phyloP scores from a whole-genome alignment of 2,329 filamentous ascomycete species.

The Calonectria honghensis region DNA sequence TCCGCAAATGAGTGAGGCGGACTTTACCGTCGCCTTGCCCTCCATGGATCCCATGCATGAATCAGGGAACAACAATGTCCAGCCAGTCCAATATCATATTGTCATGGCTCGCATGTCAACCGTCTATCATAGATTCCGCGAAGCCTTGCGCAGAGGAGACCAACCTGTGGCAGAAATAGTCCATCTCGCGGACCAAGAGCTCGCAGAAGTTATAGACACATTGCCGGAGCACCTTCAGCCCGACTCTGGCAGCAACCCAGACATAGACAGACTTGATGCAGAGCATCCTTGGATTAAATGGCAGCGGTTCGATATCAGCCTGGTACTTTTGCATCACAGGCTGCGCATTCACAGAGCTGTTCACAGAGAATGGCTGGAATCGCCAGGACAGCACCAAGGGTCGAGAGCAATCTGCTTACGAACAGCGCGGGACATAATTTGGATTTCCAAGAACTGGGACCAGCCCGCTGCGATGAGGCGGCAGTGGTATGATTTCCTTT shows the following conservation, averaged over 20 bases:
- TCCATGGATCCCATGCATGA: background rate
- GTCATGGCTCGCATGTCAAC: slow-evolving; percentile 34
- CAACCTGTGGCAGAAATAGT: slow-evolving; percentile 21
- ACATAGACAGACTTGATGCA: slow-evolving; percentile 29
- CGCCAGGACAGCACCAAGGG: slow-evolving; percentile 30
- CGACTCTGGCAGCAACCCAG: slow-evolving; percentile 26
- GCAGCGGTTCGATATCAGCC: slow-evolving; percentile 41
- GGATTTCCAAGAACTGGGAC: slow-evolving; percentile 43
- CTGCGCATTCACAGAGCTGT: slow-evolving; percentile 38
- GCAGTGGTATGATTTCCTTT: slow-evolving; percentile 31
- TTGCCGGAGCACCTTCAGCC: slow-evolving; percentile 33
- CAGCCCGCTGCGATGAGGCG: slow-evolving; percentile 40
- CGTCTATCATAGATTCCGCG: slow-evolving; percentile 33
- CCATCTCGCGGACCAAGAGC: slow-evolving; percentile 29
- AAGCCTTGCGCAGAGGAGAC: slow-evolving; percentile 14
- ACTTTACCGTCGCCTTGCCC: slow-evolving; percentile 32
- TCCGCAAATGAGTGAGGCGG: slow-evolving; percentile 31
- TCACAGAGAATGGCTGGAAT: slow-evolving; percentile 37
- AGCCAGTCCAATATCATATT: slow-evolving; percentile 40
- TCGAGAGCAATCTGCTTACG: slow-evolving; percentile 38
- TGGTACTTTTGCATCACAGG: slow-evolving; percentile 40
- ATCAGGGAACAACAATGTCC: background rate
- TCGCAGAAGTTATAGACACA: slow-evolving; percentile 34
- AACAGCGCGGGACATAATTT: slow-evolving; percentile 38
- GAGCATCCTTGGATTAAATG: slow-evolving; percentile 42